A percentile compares a stretch with the other conserved stretches of the same genome.
phyloP scores from a whole-genome alignment of 441 rosid genomes.

The Gossypium aridum region DNA sequence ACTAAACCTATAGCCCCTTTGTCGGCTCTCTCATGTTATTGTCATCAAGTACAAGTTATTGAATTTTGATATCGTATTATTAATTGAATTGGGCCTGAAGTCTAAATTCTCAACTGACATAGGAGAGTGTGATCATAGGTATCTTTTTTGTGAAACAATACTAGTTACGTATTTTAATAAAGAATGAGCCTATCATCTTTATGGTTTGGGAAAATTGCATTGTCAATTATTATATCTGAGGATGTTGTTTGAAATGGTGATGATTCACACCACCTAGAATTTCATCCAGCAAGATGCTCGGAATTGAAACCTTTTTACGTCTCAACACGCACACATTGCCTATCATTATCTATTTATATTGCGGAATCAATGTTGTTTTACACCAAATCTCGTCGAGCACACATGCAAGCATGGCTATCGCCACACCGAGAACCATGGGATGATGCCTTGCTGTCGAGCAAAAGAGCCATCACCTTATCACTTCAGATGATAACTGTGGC shows the following conservation, averaged over 20 bases:
- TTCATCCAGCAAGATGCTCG: neutral
- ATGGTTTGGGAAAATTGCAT: neutral
- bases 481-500: slow-evolving; percentile 81
- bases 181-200: neutral
- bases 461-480: slow-evolving; percentile 76
- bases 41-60: too few species aligned
- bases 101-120: too few species aligned
- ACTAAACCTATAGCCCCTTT: too few species aligned
- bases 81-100: too few species aligned
- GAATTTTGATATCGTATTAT: too few species aligned
- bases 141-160: too few species aligned
- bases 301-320: neutral
- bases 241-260: neutral
- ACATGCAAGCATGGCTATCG: slow-evolving; percentile 62
- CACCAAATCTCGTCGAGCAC: slow-evolving; percentile 59
- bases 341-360: slow-evolving; percentile 13
- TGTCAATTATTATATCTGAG: neutral
- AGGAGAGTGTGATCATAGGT: too few species aligned
- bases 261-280: neutral
- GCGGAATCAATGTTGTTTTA: slow-evolving; percentile 68
- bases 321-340: neutral
- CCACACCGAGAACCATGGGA: slow-evolving; percentile 81
- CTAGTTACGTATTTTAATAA: too few species aligned
- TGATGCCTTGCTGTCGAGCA: slow-evolving; percentile 52
- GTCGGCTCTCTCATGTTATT: too few species aligned